Conservation (phyloP, 495 filamentous ascomycete species). For the Penicillium tannophilum region DNA sequence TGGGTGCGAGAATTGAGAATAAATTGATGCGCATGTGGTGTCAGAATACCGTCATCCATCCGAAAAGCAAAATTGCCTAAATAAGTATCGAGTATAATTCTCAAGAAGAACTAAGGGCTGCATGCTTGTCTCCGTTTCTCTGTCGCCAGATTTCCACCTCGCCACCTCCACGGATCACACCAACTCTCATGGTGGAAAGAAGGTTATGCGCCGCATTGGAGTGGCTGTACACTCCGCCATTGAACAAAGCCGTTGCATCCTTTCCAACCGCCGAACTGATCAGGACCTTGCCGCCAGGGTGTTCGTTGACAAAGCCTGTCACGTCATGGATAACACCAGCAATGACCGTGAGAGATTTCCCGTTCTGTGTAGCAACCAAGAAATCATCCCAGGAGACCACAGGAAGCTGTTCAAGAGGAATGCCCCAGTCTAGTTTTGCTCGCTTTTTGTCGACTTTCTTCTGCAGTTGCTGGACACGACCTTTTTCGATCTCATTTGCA, state of each 20-base stretch:
- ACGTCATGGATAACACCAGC: conserved; percentile 92
- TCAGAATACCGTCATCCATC: too few relatives aligned
- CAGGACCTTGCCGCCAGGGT: conserved; percentile 77
- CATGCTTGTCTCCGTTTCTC: neutral
- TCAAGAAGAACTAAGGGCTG: too few relatives aligned
- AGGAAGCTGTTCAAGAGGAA: conserved; percentile 83
- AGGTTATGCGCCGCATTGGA: conserved; percentile 92
- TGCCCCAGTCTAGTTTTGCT: conserved; percentile 82
- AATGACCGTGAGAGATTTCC: conserved; percentile 77
- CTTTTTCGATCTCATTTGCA: conserved; percentile 92
- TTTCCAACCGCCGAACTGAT: conserved; percentile 35
- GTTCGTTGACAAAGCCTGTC: conserved; percentile 80
- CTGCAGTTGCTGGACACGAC: conserved; percentile 82
- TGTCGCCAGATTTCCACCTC: conserved; percentile 86
- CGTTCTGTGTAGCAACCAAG: conserved; percentile 66
- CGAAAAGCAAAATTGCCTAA: too few relatives aligned
- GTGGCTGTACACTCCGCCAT: conserved; percentile 91
- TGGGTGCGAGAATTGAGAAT: too few relatives aligned
- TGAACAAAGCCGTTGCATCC: conserved; percentile 92
- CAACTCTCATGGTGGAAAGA: conserved; percentile 85
- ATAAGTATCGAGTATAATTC: too few relatives aligned
- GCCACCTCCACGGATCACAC: conserved; percentile 85
- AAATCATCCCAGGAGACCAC: conserved; percentile 91
- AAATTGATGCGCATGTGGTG: too few relatives aligned
- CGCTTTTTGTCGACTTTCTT: conserved; percentile 96